These are phyloP conservation scores for Aspergillus sp. DNA, from an alignment of 2,329 filamentous ascomycete genomes.

Conservation along the genomic window DNA sequence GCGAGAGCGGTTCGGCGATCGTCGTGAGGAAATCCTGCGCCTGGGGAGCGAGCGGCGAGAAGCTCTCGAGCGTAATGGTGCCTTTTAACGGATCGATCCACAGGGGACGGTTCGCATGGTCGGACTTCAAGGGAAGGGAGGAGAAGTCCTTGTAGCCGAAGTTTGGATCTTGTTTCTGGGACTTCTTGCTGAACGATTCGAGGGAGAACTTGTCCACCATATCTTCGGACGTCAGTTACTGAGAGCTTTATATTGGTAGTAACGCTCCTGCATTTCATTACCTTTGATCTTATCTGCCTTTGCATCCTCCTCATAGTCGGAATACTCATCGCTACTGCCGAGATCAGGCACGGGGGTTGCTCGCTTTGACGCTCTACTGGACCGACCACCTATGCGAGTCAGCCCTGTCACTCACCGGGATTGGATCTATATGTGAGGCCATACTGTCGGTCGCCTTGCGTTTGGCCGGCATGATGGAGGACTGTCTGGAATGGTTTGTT, in stretches of 20 bases:
- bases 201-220: slow-evolving; percentile 60
- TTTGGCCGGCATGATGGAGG: slow-evolving; percentile 67
- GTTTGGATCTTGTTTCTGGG: slow-evolving; percentile 56
- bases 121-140: slow-evolving; percentile 78
- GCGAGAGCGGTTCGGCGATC: slow-evolving; percentile 88
- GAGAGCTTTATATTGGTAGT: background rate
- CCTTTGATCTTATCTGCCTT: slow-evolving; percentile 54
- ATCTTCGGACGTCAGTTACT: slow-evolving; percentile 37
- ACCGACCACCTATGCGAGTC: slow-evolving; percentile 48
- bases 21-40: slow-evolving; percentile 95
- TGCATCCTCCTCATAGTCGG: slow-evolving; percentile 55
- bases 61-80: slow-evolving; percentile 90
- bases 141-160: slow-evolving; percentile 77
- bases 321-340: slow-evolving; percentile 63
- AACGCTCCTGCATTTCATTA: slow-evolving; percentile 31
- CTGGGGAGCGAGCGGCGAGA: slow-evolving; percentile 82
- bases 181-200: slow-evolving; percentile 54
- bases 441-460: slow-evolving; percentile 66
- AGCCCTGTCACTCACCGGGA: slow-evolving; percentile 26
- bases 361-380: slow-evolving; percentile 53
- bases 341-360: slow-evolving; percentile 51
- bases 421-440: slow-evolving; percentile 31
- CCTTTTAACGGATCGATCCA: slow-evolving; percentile 91
- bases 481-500: slow-evolving; percentile 10
- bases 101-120: slow-evolving; percentile 85